Base-by-base conservation (phyloP, 495 filamentous ascomycete genomes). In the Penicillium ochrochloron region DNA sequence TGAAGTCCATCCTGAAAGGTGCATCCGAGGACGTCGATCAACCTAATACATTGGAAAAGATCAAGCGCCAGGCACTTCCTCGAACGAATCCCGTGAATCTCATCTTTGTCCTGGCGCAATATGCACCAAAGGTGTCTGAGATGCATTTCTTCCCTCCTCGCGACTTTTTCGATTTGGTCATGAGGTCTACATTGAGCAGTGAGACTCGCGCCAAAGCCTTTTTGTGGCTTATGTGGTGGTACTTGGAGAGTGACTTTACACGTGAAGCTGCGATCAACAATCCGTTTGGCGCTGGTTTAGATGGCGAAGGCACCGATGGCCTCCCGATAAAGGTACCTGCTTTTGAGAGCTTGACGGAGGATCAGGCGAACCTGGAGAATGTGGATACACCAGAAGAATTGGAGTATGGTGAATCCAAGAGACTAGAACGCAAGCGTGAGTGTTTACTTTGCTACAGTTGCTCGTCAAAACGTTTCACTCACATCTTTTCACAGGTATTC, bases 211-310 rank as follows among this genome's bases (percentile, higher is more conserved):
- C 96, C 0, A 90, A 78, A 57, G 94, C 94, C 2, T 99, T 99
- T 72, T 78, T 99, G 17, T 99, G 95, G 95, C 75, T 99, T 63
- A 97, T 99, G 88, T 99, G 95, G 95, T 96, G 92, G 82, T 98
- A 99, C 75, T 82, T 98, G n/a, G 96, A 99, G 77, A 94, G 94
- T 57, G 91, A 98, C 73, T 97, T 97, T 70, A 89, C 89, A 5
- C 82, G 85, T 54, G 90, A 97, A 65, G 91, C 89, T 59, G 92
- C 92, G 42, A 79, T 88, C 44, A 88, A 90, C 61, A 99, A 98
- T 74, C 95, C 95, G 0, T 99, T 96, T 70, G 95, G 96, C 3
- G 74, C 86, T 1, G 95, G 95, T 21, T 74, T 83, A 77, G 89
- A 82, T 37, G 84, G 81, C 44, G 80, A 86, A 59, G 82, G 70